Evolutionary conservation across 2,329 filamentous ascomycete species (phyloP).

Genomic region (Cytospora schulzeri): DNA sequence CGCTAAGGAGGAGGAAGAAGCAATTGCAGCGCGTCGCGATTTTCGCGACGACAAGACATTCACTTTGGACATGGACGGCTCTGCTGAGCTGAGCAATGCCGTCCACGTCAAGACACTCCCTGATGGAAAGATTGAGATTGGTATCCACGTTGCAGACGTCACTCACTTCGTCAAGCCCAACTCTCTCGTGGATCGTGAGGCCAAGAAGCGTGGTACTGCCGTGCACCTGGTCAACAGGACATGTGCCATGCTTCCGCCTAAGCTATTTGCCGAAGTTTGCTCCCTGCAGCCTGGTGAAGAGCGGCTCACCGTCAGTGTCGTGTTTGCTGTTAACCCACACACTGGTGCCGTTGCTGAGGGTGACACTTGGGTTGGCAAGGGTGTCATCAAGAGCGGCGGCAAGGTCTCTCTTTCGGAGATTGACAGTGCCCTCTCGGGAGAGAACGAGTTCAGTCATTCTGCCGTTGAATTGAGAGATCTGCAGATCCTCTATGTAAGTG

Average conservation of each 20-base stretch:
- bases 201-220: constrained; percentile 95
- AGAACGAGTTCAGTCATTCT: constrained; percentile 62
- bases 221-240: constrained; percentile 91
- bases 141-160: constrained; percentile 92
- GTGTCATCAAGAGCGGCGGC: constrained; percentile 87
- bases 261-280: constrained; percentile 84
- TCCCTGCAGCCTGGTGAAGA: constrained; percentile 86
- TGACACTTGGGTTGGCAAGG: constrained; percentile 91
- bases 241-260: constrained; percentile 85
- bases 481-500: constrained; percentile 71
- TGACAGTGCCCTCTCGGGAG: constrained; percentile 74
- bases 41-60: constrained; percentile 88
- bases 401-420: constrained; percentile 85
- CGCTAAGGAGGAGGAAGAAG: constrained; percentile 76
- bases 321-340: constrained; percentile 85
- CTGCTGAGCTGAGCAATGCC: constrained; percentile 86
- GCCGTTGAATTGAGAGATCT: constrained; percentile 74
- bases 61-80: constrained; percentile 88
- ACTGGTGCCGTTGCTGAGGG: constrained; percentile 80
- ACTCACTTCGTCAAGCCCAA: constrained; percentile 96
- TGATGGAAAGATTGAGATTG: constrained; percentile 89
- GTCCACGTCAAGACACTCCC: constrained; percentile 84
- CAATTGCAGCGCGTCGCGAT: constrained; percentile 76
- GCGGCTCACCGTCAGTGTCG: constrained; percentile 85
- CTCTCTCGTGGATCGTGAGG: constrained; percentile 93